Percentiles rank a stretch among this genome's conserved stretches.
phyloP scores from a whole-genome alignment of 2,329 filamentous ascomycete genomes.

The Fusarium staphyleae region DNA sequence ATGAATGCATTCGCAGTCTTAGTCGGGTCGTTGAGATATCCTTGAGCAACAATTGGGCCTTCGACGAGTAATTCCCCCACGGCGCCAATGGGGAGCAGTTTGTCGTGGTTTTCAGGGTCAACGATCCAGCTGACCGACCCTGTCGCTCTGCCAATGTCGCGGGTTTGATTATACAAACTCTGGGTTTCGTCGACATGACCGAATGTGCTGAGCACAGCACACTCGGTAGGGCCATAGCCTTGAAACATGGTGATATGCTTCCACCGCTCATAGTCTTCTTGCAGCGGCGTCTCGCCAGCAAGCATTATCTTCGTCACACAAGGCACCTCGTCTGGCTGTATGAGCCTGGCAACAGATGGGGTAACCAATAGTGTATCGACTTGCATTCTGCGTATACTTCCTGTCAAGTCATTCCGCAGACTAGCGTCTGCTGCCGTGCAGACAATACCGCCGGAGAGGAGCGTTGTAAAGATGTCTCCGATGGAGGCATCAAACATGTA shows the following conservation, averaged over 20 bases:
- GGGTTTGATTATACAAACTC: background rate
- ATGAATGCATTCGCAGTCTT: constrained; percentile 1
- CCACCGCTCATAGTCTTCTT: constrained; percentile 1
- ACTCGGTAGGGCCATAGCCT: constrained; percentile 8
- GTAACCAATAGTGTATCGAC: constrained; percentile 3
- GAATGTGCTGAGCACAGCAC: constrained; percentile 1
- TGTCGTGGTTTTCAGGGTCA: background rate
- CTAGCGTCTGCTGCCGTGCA: constrained; percentile 25
- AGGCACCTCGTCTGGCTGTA: background rate
- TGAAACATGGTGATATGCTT: background rate
- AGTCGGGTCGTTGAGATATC: constrained; percentile 2
- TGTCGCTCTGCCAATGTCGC: background rate
- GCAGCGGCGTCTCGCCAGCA: background rate
- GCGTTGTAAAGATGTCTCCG: constrained; percentile 32
- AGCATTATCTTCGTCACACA: background rate
- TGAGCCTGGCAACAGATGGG: constrained; percentile 2
- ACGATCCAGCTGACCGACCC: constrained; percentile 1
- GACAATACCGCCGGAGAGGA: constrained; percentile 31
- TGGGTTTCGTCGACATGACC: constrained; percentile 9
- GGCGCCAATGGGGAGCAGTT: constrained; percentile 2
- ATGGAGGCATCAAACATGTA: constrained; percentile 60
- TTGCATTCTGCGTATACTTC: background rate
- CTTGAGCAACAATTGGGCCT: constrained; percentile 1
- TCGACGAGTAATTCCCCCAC: constrained; percentile 8
- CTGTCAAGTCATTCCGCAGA: background rate